Evolutionary conservation across 2,329 filamentous ascomycete genomes (phyloP), one percentile per base, ranked within the genome.

Genomic region (Waltergamsia citrina): DNA sequence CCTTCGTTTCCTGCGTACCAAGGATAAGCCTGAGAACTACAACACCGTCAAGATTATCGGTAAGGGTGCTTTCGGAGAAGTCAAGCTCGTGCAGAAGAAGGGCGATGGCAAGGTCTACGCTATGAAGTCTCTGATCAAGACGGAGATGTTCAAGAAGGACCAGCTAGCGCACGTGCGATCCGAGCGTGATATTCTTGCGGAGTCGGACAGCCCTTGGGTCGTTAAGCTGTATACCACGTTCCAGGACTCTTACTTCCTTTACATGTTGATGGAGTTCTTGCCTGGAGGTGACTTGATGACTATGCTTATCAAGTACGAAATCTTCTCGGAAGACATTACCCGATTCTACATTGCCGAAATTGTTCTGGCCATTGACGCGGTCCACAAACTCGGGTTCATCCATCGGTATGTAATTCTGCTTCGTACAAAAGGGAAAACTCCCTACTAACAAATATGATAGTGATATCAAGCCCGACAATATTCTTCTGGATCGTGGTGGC

Each of bases 291-390:
- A 98, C 65, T 62, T 98, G 57, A 98, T 98, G 92, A 98, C 92
- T 4, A 98, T 98, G 92, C 71, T 98, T 47, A 98, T 98, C 67
- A 98, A 96, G 71, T 98, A 98, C 53, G 92, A 98, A 58, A 95
- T 98, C 57, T 98, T 98, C 59, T 94, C 87, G 0, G 90, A 96
- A 58, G 92, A 98, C 47, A 96, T 98, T 46, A 98, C 92, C 20
- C 79, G 92, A 14, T 98, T 98, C 62, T 98, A 98, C 62, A 98
- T 98, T 76, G 92, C 92, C 17, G 90, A 98, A 59, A 90, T 96
- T 49, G 85, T 94, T 17, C 73, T 96, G 53, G 92, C 92, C n/a
- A 96, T 98, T 46, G 92, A 98, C 54, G 92, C 92, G 11, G 92
- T 98, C 27, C 92, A 98, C 62, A 94, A 94, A 59, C 74, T 96